Base-by-base conservation (phyloP, 116 monocot genomes). In the Trichopus zeylanicus region DNA sequence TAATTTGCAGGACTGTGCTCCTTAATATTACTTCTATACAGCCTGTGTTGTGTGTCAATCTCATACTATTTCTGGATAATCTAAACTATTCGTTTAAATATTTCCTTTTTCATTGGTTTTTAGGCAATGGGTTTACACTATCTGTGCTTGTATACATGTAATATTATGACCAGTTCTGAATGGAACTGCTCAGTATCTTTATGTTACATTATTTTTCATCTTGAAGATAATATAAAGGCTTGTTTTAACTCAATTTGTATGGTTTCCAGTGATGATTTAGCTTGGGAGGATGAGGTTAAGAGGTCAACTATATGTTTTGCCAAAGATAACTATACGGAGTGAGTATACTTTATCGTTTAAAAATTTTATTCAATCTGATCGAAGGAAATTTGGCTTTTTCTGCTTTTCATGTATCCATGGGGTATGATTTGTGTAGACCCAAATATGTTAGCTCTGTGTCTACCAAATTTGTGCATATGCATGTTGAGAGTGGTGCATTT, bases 251-350 rank as follows among this genome's bases (percentile, higher is more conserved):
- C 1, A 12, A 24, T 21, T 53, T 58, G 29, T 52, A 5, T 23
- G 52, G 39, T 57, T 49, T 76, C 18, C 73, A 81, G 86, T 42
- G 68, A 60, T 59, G 61, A 65, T 56, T 59, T 24, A 19, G 26
- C 48, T 23, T 53, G 53, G 42, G 81, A 55, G 19, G 47, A 58
- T 56, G 65, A 58, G 12, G 22, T 4, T 25, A 11, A 59, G 32
- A 71, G 21, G 29, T 55, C 57, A 38, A 24, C 48, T 56, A 46
- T 53, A 53, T 65, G 70, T 31, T 74, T 72, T 51, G 64, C 78
- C 60, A 69, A 57, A 62, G 32, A 72, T 31, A 72, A 78, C 51
- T 81, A 81, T 70, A 63, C 47, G 13, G 71, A 67, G 86, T 86
- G 65, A 74, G 71, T 81, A 26, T 24, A 26, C 46, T 15, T 29